phyloP scores from a whole-genome alignment of 2,329 filamentous ascomycete species.

The Colletotrichum limetticola region DNA sequence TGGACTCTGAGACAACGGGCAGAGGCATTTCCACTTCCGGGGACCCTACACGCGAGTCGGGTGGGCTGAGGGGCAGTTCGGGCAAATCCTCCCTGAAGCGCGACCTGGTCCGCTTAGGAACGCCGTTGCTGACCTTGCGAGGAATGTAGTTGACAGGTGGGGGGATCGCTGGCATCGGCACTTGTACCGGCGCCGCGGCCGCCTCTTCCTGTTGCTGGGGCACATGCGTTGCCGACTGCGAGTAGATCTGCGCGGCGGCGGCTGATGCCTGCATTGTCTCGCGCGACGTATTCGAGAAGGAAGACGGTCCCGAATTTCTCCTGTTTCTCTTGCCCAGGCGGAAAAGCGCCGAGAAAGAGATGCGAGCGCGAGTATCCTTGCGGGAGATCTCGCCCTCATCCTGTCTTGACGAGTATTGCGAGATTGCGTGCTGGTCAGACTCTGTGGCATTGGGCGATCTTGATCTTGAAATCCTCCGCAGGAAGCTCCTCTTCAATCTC shows the following conservation, averaged over 20 bases:
- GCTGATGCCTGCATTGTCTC: slow-evolving; percentile 76
- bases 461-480: slow-evolving; percentile 60
- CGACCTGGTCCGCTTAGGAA: slow-evolving; percentile 84
- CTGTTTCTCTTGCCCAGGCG: slow-evolving; percentile 72
- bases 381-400: slow-evolving; percentile 62
- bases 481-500: slow-evolving; percentile 46
- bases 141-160: slow-evolving; percentile 55
- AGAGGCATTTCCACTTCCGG: slow-evolving; percentile 69
- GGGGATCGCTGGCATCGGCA: slow-evolving; percentile 52
- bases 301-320: slow-evolving; percentile 70
- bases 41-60: slow-evolving; percentile 83
- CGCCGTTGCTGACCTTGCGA: slow-evolving; percentile 49
- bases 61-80: slow-evolving; percentile 86
- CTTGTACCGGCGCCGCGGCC: slow-evolving; percentile 46
- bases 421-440: slow-evolving; percentile 49
- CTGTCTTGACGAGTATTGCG: slow-evolving; percentile 49
- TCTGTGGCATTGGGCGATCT: slow-evolving; percentile 58
- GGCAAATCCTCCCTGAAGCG: slow-evolving; percentile 94
- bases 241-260: slow-evolving; percentile 38
- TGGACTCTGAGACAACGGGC: slow-evolving; percentile 44
- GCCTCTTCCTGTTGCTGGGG: slow-evolving; percentile 46
- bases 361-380: slow-evolving; percentile 56
- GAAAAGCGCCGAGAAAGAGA: slow-evolving; percentile 80
- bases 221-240: slow-evolving; percentile 44
- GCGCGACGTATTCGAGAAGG: slow-evolving; percentile 92